A percentile compares a stretch with the other conserved stretches of the same genome.
Evolutionary conservation across 2,329 filamentous ascomycete genomes (phyloP).

Genomic region (Mycocentrospora acerina): DNA sequence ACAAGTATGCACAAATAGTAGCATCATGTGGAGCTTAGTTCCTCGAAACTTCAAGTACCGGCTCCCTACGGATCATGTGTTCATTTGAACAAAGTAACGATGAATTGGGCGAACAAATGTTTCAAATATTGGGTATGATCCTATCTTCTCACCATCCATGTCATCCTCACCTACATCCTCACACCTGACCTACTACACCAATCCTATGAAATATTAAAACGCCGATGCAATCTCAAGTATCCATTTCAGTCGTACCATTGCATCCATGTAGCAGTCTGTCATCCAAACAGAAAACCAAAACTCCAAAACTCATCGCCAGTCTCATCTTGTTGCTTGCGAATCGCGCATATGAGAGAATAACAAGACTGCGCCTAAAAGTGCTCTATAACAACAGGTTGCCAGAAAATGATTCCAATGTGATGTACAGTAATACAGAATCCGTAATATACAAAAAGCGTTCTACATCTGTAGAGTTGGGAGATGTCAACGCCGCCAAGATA

Average conservation of each 20-base stretch:
- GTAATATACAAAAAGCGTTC: conserved; percentile 25
- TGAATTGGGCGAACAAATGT: no score
- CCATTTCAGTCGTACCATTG: neutral
- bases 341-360: neutral
- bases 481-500: conserved; percentile 10
- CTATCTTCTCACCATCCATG: no score
- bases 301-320: conserved; percentile 6
- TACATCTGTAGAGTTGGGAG: conserved; percentile 16
- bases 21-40: no score
- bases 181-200: no score
- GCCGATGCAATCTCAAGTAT: neutral
- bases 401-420: conserved; percentile 11
- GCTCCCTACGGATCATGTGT: no score
- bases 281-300: neutral
- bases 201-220: no score
- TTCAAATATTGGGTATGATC: no score
- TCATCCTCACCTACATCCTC: no score
- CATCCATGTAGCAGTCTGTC: neutral
- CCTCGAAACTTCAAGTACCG: no score
- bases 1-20: no score
- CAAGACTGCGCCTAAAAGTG: conserved; percentile 4
- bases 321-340: conserved; percentile 2
- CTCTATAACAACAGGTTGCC: conserved; percentile 4
- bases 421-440: conserved; percentile 28
- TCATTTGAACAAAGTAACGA: no score